phyloP scores from a whole-genome alignment of 768 basidiomycete species.

The Xerocomellus chrysenteron region DNA sequence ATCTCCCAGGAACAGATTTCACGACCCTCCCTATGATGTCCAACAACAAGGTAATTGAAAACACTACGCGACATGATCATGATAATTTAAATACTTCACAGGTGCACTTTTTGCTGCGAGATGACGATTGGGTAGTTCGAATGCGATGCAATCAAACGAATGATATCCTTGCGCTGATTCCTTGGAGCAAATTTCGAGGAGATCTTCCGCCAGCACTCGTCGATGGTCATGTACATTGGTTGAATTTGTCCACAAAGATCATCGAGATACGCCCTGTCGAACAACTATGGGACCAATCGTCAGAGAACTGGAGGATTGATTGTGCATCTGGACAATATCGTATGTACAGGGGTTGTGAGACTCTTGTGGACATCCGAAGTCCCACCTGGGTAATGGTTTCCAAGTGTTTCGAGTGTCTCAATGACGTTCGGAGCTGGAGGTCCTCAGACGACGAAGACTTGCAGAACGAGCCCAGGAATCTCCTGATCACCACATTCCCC shows the following conservation, averaged over 20 bases:
- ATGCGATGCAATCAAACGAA: not conserved
- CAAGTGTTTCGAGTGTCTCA: not conserved
- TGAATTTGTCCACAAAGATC: conserved; percentile 10
- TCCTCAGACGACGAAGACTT: too few relatives aligned
- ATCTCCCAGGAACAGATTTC: not conserved
- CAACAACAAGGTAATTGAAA: not conserved
- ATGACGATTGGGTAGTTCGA: not conserved
- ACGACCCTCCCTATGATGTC: not conserved
- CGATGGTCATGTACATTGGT: conserved; percentile 24
- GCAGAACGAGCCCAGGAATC: not conserved
- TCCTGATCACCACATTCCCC: conserved; percentile 13
- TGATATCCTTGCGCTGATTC: not conserved
- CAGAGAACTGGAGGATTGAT: conserved; percentile 21
- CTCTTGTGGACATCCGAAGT: conserved; percentile 22
- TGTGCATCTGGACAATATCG: not conserved
- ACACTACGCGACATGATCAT: not conserved
- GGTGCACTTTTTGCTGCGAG: not conserved
- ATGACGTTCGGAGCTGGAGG: too few relatives aligned
- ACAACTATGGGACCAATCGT: conserved; percentile 17
- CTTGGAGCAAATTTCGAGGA: not conserved
- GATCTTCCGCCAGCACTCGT: not conserved
- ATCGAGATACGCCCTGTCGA: conserved; percentile 26
- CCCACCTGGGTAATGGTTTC: conserved; percentile 19
- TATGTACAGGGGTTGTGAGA: not conserved
- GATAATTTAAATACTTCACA: not conserved